A percentile compares a stretch with the other conserved stretches of the same genome.
These are phyloP conservation scores for Rheum nobile DNA, from an alignment of 148 eudicot species.

Conservation along the genomic window DNA sequence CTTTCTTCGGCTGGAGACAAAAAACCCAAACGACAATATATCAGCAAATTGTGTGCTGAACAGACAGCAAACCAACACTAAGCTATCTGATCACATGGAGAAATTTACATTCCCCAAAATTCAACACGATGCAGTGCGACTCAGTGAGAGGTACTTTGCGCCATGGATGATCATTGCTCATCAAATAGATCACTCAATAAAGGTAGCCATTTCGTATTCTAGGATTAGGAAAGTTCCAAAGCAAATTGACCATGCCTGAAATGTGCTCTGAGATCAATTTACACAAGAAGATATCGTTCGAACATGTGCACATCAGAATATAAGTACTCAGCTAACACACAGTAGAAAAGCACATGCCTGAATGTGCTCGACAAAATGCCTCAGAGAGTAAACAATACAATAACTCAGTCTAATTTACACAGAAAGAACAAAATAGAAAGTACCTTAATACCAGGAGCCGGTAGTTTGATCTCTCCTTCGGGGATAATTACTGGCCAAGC, in stretches of 20 bases:
- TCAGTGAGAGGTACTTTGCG: not conserved
- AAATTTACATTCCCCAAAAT: not conserved
- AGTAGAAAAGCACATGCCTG: constrained; percentile 3
- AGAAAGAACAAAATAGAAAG: not conserved
- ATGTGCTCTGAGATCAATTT: no score
- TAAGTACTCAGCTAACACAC: not conserved
- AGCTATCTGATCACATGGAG: no score
- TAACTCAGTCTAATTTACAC: constrained; percentile 11
- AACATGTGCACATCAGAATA: not conserved
- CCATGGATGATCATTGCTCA: not conserved
- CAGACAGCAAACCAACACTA: not conserved
- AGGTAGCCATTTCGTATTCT: not conserved
- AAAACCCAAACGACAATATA: not conserved
- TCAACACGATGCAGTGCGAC: not conserved
- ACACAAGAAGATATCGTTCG: not conserved
- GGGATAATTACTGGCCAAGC: constrained; percentile 83
- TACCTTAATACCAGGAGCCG: constrained; percentile 71
- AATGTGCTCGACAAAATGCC: not conserved
- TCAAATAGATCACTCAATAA: not conserved
- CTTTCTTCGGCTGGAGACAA: not conserved
- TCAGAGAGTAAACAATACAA: not conserved
- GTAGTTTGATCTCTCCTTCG: constrained; percentile 36
- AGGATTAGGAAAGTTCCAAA: not conserved
- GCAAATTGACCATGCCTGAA: not conserved
- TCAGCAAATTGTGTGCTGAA: not conserved